Evolutionary conservation across 345 rosid species (phyloP).

Genomic region (Viola odorata): DNA sequence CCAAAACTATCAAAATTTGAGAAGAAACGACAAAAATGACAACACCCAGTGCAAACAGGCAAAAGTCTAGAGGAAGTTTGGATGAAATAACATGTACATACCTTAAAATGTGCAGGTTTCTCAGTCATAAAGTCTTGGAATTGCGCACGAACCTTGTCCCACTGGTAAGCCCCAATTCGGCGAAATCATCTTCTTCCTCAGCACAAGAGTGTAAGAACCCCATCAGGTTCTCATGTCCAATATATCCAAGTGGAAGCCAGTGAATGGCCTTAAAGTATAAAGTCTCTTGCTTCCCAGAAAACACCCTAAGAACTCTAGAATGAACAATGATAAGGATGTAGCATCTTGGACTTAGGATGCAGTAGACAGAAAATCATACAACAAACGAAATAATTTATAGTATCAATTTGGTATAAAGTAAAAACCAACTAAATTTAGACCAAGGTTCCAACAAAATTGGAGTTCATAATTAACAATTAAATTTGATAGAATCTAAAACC

Average conservation of each 20-base stretch:
- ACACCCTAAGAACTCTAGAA: too few relatives aligned
- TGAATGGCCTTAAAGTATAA: not conserved
- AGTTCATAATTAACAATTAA: too few relatives aligned
- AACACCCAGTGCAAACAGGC: not conserved
- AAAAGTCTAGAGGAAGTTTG: not conserved
- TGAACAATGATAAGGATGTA: too few relatives aligned
- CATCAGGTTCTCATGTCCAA: slow-evolving; percentile 16
- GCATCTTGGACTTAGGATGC: too few relatives aligned
- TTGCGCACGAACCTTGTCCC: slow-evolving; percentile 2
- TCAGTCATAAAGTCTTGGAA: slow-evolving; percentile 16
- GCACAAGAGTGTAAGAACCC: slow-evolving; percentile 3
- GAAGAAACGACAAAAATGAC: not conserved
- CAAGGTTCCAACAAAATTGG: too few relatives aligned
- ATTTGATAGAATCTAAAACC: too few relatives aligned
- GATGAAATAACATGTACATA: not conserved
- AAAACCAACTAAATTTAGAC: too few relatives aligned
- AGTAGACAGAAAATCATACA: too few relatives aligned
- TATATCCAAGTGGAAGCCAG: slow-evolving; percentile 6
- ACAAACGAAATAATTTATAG: too few relatives aligned
- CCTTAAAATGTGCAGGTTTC: slow-evolving; percentile 14
- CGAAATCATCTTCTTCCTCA: slow-evolving; percentile 17
- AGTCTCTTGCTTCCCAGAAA: too few relatives aligned
- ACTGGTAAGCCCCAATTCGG: slow-evolving; percentile 19
- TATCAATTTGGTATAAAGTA: too few relatives aligned
- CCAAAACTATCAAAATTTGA: not conserved